Conservation (phyloP, 495 filamentous ascomycete genomes). For the Xanthoparmelia taractica region DNA sequence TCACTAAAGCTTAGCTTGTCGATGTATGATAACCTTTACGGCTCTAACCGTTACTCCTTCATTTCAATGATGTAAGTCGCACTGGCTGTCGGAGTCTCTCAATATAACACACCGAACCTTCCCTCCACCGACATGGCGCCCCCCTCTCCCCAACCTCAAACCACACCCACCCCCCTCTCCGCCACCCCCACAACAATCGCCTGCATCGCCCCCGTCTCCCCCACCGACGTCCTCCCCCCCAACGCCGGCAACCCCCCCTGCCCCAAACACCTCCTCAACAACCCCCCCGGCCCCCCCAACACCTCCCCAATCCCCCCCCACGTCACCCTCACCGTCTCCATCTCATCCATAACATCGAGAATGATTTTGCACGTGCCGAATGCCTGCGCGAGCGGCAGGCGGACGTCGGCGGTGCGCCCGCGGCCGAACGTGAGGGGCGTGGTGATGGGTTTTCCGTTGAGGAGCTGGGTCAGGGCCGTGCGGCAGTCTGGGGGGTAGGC, state of each 20-base stretch:
- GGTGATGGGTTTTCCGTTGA: not conserved
- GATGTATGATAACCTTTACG: not conserved
- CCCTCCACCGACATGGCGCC: not conserved
- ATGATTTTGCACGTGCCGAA: slow-evolving; percentile 1
- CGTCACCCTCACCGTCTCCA: not conserved
- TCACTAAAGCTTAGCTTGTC: not conserved
- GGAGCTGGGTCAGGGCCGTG: not conserved
- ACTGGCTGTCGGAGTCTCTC: not conserved
- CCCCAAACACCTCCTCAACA: not conserved
- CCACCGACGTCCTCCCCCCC: not conserved
- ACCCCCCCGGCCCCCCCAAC: not conserved
- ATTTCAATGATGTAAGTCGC: not conserved
- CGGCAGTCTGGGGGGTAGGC: not conserved
- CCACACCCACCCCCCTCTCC: not conserved
- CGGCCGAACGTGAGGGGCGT: not conserved
- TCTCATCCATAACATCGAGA: not conserved
- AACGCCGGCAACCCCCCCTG: not conserved
- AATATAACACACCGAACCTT: not conserved
- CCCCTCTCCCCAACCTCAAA: not conserved
- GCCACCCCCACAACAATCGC: not conserved
- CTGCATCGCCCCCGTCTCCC: not conserved
- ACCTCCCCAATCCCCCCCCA: not conserved
- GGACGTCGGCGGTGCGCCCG: not conserved
- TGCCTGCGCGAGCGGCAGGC: not conserved
- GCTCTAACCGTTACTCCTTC: not conserved